These are phyloP conservation scores for Gymnopus androsaceus DNA, from an alignment of 1,284 basidiomycete species.

Conservation along the genomic window DNA sequence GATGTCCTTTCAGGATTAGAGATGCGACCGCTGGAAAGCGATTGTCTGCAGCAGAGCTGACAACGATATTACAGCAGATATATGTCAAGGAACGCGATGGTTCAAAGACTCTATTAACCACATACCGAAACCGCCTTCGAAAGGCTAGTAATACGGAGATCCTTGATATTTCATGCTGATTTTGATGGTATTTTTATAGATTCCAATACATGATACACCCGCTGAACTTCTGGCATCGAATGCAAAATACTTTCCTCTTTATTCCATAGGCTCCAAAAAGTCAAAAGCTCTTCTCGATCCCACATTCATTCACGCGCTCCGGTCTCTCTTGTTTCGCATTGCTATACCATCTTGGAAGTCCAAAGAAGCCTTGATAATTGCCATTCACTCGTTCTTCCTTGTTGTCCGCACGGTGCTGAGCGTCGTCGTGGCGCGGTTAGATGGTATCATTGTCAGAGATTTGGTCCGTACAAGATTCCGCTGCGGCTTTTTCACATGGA, in stretches of 20 bases:
- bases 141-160: conserved; percentile 43
- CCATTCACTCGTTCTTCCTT: conserved; percentile 86
- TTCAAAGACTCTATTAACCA: conserved; percentile 66
- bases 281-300: conserved; percentile 76
- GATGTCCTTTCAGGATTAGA: background rate
- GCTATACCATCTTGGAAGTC: conserved; percentile 73
- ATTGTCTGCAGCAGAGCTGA: conserved; percentile 45
- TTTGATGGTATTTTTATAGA: background rate
- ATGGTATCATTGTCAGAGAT: conserved; percentile 89
- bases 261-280: conserved; percentile 50
- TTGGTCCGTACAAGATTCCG: conserved; percentile 51
- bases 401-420: conserved; percentile 86
- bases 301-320: conserved; percentile 79
- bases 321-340: conserved; percentile 72
- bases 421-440: conserved; percentile 85
- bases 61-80: conserved; percentile 53
- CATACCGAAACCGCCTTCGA: conserved; percentile 61
- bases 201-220: conserved; percentile 2
- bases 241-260: conserved; percentile 48
- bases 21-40: conserved; percentile 8
- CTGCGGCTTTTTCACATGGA: background rate
- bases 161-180: background rate
- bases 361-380: conserved; percentile 78
- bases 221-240: conserved; percentile 2
- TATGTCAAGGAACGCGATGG: conserved; percentile 59